Evolutionary conservation across 2,329 filamentous ascomycete genomes (phyloP), one percentile per base, ranked within the genome.

Genomic region (Emmonsiellopsis sp.): DNA sequence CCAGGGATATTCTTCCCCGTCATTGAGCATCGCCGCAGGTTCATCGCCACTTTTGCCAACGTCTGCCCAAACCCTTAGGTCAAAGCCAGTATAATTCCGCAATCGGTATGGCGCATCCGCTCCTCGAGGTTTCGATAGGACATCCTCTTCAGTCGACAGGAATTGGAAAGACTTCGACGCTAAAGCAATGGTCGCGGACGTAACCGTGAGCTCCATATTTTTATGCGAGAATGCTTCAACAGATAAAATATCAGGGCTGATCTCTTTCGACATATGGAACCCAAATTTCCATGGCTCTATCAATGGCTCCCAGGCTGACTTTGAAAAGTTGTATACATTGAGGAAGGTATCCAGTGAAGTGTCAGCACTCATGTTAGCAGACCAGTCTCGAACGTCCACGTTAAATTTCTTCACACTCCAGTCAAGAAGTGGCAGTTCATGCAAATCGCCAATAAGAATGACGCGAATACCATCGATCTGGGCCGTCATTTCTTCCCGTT

Each of bases 311-410:
- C 93, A 98, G 3, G 90, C 89, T 0, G 93, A 98, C 68, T 98
- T 98, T 11, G 93, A 93, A 71, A 98, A 98, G 70, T 98, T 98
- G 77, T 95, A 98, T 31, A 98, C 86, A 63, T 97, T 98, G 62
- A 94, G 82, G 69, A 95, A 95, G 58, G 92, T 89, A 57, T 96
- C 89, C 47, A 98, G 84, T n/a, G 83, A 86, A 0, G 89, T 87
- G 65, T 96, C 89, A 0, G 88, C 92, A 63, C 85, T 90, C 68
- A 98, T 78, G 21, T 85, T 86, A 5, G 84, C 85, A 1, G 92
- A 92, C 93, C 93, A 99, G 65, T 98, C 89, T 59, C 86, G 83
- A 3, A 94, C 88, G 45, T 86, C 83, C 2, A 92, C 80, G 5
- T 83, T 87, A 64, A 97, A 97, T 52, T 85, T 84, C 71, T 95